Base-by-base conservation (phyloP, 345 rosid species). In the Eucalyptus virginea region DNA sequence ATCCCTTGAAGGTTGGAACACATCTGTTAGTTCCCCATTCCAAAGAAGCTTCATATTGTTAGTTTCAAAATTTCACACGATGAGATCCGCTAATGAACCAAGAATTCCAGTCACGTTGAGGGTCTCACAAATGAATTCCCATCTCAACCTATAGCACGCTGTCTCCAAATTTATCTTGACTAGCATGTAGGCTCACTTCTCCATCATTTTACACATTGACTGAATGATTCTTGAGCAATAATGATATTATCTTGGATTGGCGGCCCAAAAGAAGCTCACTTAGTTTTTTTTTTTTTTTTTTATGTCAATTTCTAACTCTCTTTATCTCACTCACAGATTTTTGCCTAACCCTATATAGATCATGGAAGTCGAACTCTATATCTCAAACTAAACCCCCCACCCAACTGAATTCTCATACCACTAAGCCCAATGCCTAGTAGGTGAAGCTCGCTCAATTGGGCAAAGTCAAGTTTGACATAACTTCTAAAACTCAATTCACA, bases 251-350 rank as follows among this genome's bases (percentile, higher is more conserved):
- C 37, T 37, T n/a, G 17, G 12, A 52, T 2, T 51, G 30, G 10
- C 26, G 0, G 9, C 89, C 49, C 8, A 42, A 19, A 72, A 14
- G 30, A 52, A 52, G 58, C 58, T 2, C 58, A 52, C 58, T 52
- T 52, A 52, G 2, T 51, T 51, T 51, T 18, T 51, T 1, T 51
- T 18, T 49, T 1, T 50, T 13, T 50, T 17, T 51, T 50, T 51
- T 7, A 52, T 52, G 5, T 19, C 26, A 0, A 8, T 52, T 19
- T 52, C 4, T 52, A 52, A 51, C 23, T 52, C 56, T 19, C 56
- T 14, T 5, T 50, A 2, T 17, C 54, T 51, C 21, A 3, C 11
- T 52, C 5, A 21, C 0, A 52, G 0, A 21, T 52, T 52, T 52
- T 21, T 52, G 5, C 58, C 2, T 8, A 0, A 1, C 58, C 10